phyloP scores from a whole-genome alignment of 129 eudicot species.

The Kitagawia praeruptora region DNA sequence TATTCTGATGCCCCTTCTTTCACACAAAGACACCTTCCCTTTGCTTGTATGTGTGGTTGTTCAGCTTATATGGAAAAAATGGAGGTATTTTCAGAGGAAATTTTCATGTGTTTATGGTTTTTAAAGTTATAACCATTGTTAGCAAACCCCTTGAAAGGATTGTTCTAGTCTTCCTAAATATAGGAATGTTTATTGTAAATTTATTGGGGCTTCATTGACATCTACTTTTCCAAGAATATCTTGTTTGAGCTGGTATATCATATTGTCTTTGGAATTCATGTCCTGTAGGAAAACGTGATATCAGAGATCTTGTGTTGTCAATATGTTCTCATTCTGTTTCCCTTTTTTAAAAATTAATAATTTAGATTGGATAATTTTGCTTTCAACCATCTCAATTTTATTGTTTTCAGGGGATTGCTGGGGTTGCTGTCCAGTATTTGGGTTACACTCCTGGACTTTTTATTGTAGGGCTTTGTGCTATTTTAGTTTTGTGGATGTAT shows the following conservation, averaged over 20 bases:
- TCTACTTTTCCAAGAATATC: background rate
- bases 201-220: background rate
- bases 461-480: constrained; percentile 83
- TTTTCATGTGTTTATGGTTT: background rate
- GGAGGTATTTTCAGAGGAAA: background rate
- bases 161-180: background rate
- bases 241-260: background rate
- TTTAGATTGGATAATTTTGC: background rate
- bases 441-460: constrained; percentile 95
- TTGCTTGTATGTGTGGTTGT: background rate
- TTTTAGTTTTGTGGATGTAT: constrained; percentile 89
- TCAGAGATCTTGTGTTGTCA: background rate
- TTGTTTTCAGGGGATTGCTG: constrained; percentile 70
- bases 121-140: background rate
- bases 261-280: background rate
- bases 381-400: background rate
- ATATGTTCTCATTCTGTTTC: background rate
- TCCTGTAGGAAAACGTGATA: background rate
- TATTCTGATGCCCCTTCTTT: background rate
- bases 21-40: background rate
- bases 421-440: constrained; percentile 71
- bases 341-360: background rate
- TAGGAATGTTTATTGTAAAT: background rate
- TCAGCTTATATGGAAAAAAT: background rate
- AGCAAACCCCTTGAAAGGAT: background rate